Conservation (phyloP, 495 filamentous ascomycete genomes). For the Penicillium longicatenatum region DNA sequence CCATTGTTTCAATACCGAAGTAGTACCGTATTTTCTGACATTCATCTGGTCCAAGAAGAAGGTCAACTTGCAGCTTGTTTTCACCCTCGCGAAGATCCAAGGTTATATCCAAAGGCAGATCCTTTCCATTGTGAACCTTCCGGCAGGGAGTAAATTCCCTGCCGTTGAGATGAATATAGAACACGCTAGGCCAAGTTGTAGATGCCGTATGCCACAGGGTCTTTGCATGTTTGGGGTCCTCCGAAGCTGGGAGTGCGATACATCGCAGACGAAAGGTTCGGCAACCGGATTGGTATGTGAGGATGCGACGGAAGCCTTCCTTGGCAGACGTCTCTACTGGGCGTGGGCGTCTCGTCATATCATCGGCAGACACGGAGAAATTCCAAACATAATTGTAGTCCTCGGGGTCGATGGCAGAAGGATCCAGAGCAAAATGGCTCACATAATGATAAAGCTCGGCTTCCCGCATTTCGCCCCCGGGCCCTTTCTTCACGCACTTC, state of each 20-base stretch:
- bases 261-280: slow-evolving; percentile 47
- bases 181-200: slow-evolving; percentile 69
- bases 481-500: slow-evolving; percentile 23
- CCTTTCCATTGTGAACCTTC: slow-evolving; percentile 70
- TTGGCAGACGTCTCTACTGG: background rate
- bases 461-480: slow-evolving; percentile 18
- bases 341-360: slow-evolving; percentile 23
- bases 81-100: slow-evolving; percentile 46
- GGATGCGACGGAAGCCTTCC: slow-evolving; percentile 14
- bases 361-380: slow-evolving; percentile 25
- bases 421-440: slow-evolving; percentile 41
- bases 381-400: slow-evolving; percentile 30
- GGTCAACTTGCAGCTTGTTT: slow-evolving; percentile 60
- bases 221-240: slow-evolving; percentile 25
- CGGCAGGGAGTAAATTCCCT: slow-evolving; percentile 58
- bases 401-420: slow-evolving; percentile 31
- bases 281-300: slow-evolving; percentile 32
- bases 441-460: slow-evolving; percentile 49
- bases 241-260: slow-evolving; percentile 28
- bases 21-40: slow-evolving; percentile 43
- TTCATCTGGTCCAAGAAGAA: slow-evolving; percentile 46
- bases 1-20: slow-evolving; percentile 64
- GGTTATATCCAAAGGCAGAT: slow-evolving; percentile 75
- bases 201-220: slow-evolving; percentile 62
- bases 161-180: slow-evolving; percentile 71